These are phyloP conservation scores for Thielaviopsis cerberus DNA, from an alignment of 2,329 filamentous ascomycete genomes.

Conservation along the genomic window DNA sequence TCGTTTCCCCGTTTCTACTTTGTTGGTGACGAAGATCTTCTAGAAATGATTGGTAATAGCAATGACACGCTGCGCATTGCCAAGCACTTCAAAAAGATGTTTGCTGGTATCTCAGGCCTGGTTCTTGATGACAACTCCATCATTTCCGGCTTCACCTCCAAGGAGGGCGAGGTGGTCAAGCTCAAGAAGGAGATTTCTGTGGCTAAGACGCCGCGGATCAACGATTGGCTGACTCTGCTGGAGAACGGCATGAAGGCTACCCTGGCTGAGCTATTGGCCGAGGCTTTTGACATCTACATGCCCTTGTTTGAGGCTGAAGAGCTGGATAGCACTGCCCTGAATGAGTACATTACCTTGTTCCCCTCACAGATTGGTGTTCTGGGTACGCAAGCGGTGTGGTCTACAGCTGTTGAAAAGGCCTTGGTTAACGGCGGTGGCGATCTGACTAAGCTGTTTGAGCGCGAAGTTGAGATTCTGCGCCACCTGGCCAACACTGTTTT, in stretches of 20 bases:
- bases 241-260: conserved; percentile 89
- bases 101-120: conserved; percentile 81
- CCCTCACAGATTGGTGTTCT: conserved; percentile 92
- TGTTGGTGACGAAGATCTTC: conserved; percentile 89
- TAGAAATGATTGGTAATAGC: conserved; percentile 99
- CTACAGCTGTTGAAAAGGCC: conserved; percentile 62
- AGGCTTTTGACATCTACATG: conserved; percentile 68
- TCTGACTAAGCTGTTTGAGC: conserved; percentile 53
- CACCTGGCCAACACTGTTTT: conserved; percentile 77
- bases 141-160: conserved; percentile 84
- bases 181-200: conserved; percentile 85
- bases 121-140: conserved; percentile 77
- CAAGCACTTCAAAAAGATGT: conserved; percentile 99
- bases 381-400: conserved; percentile 87
- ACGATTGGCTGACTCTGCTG: conserved; percentile 91
- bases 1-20: conserved; percentile 99
- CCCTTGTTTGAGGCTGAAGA: conserved; percentile 54
- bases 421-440: conserved; percentile 52
- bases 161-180: conserved; percentile 75
- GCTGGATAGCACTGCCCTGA: conserved; percentile 53
- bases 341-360: conserved; percentile 63
- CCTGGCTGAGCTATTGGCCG: conserved; percentile 71
- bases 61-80: conserved; percentile 91
- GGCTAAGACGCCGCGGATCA: conserved; percentile 86
- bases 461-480: conserved; percentile 68